phyloP scores from a whole-genome alignment of 495 filamentous ascomycete genomes.

The Durotheca rogersii region DNA sequence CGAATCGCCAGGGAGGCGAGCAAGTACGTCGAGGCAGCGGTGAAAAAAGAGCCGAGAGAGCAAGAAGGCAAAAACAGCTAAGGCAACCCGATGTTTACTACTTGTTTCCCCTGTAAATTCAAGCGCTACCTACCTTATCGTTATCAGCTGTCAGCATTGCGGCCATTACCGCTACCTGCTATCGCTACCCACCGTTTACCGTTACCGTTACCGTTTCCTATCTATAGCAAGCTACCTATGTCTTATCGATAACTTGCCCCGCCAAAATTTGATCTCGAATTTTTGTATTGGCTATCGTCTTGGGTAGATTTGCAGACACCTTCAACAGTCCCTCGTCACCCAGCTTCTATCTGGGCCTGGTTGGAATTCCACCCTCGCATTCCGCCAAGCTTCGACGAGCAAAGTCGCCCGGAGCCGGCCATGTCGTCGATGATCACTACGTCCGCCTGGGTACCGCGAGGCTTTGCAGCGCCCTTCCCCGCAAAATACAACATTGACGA shows the following conservation, averaged over 20 bases:
- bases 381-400: not conserved
- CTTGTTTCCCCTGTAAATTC: too few species aligned
- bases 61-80: too few species aligned
- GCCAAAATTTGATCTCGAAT: slow-evolving; percentile 27
- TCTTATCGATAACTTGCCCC: slow-evolving; percentile 37
- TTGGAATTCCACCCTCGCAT: slow-evolving; percentile 3
- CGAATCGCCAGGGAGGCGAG: not conserved
- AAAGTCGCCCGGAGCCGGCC: slow-evolving; percentile 1
- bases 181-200: slow-evolving; percentile 12
- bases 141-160: not conserved
- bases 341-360: not conserved
- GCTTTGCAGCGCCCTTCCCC: slow-evolving; percentile 89
- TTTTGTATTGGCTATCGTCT: too few species aligned
- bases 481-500: slow-evolving; percentile 90
- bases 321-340: slow-evolving; percentile 3
- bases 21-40: not conserved
- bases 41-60: slow-evolving; percentile 15
- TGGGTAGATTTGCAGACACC: too few species aligned
- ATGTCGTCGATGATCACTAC: slow-evolving; percentile 81
- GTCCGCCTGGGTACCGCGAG: slow-evolving; percentile 89
- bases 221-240: too few species aligned
- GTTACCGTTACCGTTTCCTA: slow-evolving; percentile 18
- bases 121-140: too few species aligned
- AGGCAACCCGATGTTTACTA: not conserved
- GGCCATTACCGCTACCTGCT: not conserved